Conservation (phyloP, 108 stramenopile species). For the Pseudonitzschia delicatissima region DNA sequence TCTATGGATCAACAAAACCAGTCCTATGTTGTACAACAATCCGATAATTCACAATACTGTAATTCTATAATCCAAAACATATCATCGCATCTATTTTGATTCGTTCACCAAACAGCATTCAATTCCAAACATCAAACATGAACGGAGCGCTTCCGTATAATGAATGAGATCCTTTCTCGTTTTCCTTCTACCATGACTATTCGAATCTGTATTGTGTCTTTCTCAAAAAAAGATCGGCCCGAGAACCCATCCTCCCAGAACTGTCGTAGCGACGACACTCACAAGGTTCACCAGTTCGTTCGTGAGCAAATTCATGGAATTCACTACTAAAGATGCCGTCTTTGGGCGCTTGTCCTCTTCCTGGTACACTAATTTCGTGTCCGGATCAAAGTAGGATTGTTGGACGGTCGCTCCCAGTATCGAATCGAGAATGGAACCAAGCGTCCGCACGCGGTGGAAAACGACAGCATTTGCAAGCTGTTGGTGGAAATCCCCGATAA, state of each 20-base stretch:
- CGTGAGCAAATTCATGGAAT: constrained; percentile 48
- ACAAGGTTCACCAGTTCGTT: constrained; percentile 84
- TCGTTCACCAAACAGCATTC: too few relatives aligned
- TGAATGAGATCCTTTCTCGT: too few relatives aligned
- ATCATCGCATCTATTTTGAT: too few relatives aligned
- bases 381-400: constrained; percentile 57
- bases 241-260: constrained; percentile 52
- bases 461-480: constrained; percentile 27
- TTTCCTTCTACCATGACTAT: too few relatives aligned
- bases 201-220: too few relatives aligned
- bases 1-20: too few relatives aligned
- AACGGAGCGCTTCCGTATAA: too few relatives aligned
- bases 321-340: constrained; percentile 22
- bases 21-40: too few relatives aligned
- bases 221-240: constrained; percentile 46
- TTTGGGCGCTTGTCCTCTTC: constrained; percentile 13
- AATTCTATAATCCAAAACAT: too few relatives aligned
- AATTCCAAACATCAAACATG: too few relatives aligned
- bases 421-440: constrained; percentile 74
- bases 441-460: constrained; percentile 50
- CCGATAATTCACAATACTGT: too few relatives aligned
- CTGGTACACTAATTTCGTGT: constrained; percentile 54
- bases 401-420: constrained; percentile 78
- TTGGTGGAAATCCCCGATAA: constrained; percentile 35
- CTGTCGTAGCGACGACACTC: constrained; percentile 54